Evolutionary conservation across 176 grass and related monocot species (phyloP).

Genomic region (Carex pumila): DNA sequence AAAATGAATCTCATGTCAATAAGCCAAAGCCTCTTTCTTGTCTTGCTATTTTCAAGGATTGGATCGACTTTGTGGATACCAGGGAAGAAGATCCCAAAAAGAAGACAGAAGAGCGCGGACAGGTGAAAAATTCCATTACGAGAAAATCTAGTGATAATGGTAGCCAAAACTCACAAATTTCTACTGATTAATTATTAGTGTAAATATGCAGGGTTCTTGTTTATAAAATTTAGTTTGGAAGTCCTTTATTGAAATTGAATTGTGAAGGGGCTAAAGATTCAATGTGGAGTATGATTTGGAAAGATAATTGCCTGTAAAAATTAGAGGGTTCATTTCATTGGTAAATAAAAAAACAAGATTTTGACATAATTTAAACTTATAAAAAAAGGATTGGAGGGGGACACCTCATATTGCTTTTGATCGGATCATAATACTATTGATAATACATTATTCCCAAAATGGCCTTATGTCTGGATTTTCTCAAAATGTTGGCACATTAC

Average conservation of each 20-base stretch:
- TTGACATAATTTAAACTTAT: neutral
- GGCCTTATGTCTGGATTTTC: neutral
- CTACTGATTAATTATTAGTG: neutral
- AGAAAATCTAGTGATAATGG: slow-evolving; percentile 53
- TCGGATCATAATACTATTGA: neutral
- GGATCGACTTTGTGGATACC: slow-evolving; percentile 57
- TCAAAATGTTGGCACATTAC: neutral
- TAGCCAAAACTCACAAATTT: slow-evolving; percentile 25
- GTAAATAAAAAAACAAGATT: neutral
- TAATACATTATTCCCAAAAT: neutral
- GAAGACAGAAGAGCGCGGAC: neutral
- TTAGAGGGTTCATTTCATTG: neutral
- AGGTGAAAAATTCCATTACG: slow-evolving; percentile 24
- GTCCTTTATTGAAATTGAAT: neutral
- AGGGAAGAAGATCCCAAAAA: slow-evolving; percentile 32
- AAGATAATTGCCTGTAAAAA: no score
- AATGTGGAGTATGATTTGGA: neutral
- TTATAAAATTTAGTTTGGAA: neutral
- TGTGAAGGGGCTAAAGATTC: neutral
- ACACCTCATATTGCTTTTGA: neutral
- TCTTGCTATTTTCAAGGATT: slow-evolving; percentile 50
- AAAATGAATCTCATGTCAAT: neutral
- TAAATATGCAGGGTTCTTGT: neutral
- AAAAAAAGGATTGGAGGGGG: neutral
- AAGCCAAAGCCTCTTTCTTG: neutral